phyloP scores from a whole-genome alignment of 2,329 filamentous ascomycete species.

The Lecanicillium sp. region DNA sequence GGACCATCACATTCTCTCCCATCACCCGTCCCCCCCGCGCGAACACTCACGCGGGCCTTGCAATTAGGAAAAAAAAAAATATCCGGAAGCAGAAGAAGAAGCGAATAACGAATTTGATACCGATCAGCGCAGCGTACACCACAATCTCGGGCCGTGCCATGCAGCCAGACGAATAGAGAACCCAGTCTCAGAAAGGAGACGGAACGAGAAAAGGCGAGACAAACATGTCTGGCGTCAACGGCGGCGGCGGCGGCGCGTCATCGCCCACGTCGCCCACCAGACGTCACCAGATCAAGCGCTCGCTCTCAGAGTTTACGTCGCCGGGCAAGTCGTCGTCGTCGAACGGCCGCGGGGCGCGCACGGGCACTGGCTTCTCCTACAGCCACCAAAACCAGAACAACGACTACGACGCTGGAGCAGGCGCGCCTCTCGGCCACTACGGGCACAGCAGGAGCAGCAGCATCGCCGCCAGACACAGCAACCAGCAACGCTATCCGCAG shows the following conservation, averaged over 20 bases:
- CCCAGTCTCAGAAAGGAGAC: too few species aligned
- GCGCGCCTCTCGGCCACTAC: neutral
- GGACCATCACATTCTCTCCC: too few species aligned
- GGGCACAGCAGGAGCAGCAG: constrained; percentile 17
- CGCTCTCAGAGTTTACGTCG: constrained; percentile 48
- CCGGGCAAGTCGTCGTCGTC: constrained; percentile 34
- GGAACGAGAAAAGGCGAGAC: neutral
- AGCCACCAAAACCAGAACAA: constrained; percentile 30
- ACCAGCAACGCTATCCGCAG: too few species aligned
- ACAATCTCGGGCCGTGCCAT: too few species aligned
- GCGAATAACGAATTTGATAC: too few species aligned
- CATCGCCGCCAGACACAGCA: constrained; percentile 28
- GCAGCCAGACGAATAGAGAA: too few species aligned
- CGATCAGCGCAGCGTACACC: too few species aligned
- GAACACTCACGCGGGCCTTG: too few species aligned
- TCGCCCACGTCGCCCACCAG: constrained; percentile 19
- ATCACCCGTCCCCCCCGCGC: too few species aligned
- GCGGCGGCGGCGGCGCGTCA: constrained; percentile 13
- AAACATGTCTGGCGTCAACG: neutral
- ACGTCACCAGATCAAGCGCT: constrained; percentile 50
- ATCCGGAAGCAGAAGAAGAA: too few species aligned
- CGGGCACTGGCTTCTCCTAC: constrained; percentile 26
- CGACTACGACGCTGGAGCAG: neutral
- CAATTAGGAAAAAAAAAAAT: too few species aligned
- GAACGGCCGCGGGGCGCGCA: constrained; percentile 28